phyloP scores from a whole-genome alignment of 106 monocot genomes.

The Ottelia alismoides region DNA sequence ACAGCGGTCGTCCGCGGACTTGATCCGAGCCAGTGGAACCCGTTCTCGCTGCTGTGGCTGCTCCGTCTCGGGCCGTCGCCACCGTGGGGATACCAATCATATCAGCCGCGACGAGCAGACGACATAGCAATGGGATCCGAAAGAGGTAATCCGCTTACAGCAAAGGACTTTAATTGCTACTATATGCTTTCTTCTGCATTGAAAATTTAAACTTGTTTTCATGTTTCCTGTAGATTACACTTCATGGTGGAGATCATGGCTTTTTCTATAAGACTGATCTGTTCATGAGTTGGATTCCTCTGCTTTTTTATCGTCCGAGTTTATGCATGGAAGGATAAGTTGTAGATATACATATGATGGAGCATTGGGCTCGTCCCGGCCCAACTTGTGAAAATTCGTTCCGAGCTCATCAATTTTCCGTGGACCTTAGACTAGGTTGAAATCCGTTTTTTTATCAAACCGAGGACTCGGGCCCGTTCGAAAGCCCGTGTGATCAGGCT shows the following conservation, averaged over 20 bases:
- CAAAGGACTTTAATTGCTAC: not conserved
- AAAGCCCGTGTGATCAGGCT: no score
- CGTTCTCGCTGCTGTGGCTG: constrained; percentile 20
- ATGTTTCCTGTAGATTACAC: constrained; percentile 31
- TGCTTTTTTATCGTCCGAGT: no score
- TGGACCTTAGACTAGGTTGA: no score
- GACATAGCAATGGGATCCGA: not conserved
- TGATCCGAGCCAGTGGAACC: constrained; percentile 20
- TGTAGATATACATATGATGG: no score
- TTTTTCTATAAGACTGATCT: constrained; percentile 64
- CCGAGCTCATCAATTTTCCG: no score
- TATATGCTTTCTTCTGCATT: not conserved
- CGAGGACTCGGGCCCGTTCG: no score
- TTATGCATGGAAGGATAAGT: no score
- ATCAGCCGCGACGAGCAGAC: not conserved
- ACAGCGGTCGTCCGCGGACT: not conserved
- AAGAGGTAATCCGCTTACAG: constrained; percentile 16
- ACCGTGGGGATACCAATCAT: not conserved
- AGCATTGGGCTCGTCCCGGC: no score
- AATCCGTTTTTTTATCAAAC: no score
- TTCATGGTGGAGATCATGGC: constrained; percentile 61
- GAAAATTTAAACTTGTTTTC: not conserved
- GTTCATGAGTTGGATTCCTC: no score
- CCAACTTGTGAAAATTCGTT: no score
- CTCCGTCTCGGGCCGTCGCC: not conserved